phyloP scores from a whole-genome alignment of 2,329 filamentous ascomycete genomes.

The Botrytis fabae region DNA sequence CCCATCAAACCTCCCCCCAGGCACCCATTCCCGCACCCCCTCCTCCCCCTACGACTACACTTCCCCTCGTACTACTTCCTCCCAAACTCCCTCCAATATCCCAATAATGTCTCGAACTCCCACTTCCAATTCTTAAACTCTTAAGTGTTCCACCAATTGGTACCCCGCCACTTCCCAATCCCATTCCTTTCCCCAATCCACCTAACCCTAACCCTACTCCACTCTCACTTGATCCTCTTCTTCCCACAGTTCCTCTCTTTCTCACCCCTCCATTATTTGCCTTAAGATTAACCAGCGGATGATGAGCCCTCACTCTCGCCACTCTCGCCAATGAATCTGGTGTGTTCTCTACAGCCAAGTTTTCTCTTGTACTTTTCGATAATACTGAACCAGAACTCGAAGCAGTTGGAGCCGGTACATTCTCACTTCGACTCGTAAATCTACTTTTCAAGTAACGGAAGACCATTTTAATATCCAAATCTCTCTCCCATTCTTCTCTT shows the following conservation, averaged over 20 bases:
- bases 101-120: slow-evolving; percentile 86
- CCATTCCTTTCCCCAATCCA: slow-evolving; percentile 54
- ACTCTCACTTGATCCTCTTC: slow-evolving; percentile 81
- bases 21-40: slow-evolving; percentile 39
- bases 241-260: slow-evolving; percentile 46
- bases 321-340: slow-evolving; percentile 74
- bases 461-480: slow-evolving; percentile 86
- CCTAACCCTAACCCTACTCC: slow-evolving; percentile 59
- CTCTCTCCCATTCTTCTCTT: slow-evolving; percentile 74
- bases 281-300: slow-evolving; percentile 70
- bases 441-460: slow-evolving; percentile 82
- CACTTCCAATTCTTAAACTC: slow-evolving; percentile 45
- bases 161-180: not conserved
- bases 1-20: slow-evolving; percentile 4
- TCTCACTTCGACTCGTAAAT: slow-evolving; percentile 54
- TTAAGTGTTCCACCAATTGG: slow-evolving; percentile 11
- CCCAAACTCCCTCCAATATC: slow-evolving; percentile 64
- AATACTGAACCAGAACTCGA: not conserved
- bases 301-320: slow-evolving; percentile 82
- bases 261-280: slow-evolving; percentile 43
- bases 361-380: slow-evolving; percentile 44
- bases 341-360: slow-evolving; percentile 51
- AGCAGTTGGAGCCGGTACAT: not conserved
- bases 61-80: slow-evolving; percentile 72
- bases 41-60: slow-evolving; percentile 64